phyloP scores from a whole-genome alignment of 768 basidiomycete genomes.

The Podaxis sp. region DNA sequence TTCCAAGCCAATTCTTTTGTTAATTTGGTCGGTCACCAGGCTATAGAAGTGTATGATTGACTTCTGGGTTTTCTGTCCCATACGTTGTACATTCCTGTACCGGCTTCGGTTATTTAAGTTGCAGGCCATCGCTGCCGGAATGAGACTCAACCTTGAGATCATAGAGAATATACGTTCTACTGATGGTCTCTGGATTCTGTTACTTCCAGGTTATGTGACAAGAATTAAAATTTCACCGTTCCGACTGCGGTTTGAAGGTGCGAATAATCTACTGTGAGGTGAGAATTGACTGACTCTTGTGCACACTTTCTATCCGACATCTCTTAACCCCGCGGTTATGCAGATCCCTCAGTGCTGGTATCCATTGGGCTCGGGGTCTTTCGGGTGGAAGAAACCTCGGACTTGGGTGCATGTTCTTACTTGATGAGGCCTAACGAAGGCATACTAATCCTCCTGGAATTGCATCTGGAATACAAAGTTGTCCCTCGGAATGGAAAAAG shows the following conservation, averaged over 20 bases:
- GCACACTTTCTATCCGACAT: too few species aligned
- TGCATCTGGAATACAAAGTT: conserved; percentile 71
- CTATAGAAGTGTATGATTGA: not conserved
- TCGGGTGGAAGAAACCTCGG: conserved; percentile 17
- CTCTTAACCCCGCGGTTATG: not conserved
- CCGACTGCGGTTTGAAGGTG: too few species aligned
- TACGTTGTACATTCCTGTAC: too few species aligned
- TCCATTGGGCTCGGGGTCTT: not conserved
- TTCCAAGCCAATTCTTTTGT: not conserved
- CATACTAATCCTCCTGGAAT: conserved; percentile 37
- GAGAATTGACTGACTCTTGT: too few species aligned
- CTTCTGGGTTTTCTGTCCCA: not conserved
- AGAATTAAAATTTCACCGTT: too few species aligned
- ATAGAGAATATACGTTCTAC: too few species aligned
- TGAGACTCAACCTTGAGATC: too few species aligned
- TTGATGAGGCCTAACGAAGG: conserved; percentile 75
- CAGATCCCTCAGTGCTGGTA: not conserved
- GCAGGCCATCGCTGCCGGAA: too few species aligned
- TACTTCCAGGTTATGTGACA: too few species aligned
- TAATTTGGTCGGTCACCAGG: not conserved
- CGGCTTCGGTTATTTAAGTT: too few species aligned
- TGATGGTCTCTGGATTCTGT: too few species aligned
- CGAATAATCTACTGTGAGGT: too few species aligned
- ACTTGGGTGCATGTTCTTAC: conserved; percentile 52
- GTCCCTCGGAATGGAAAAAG: conserved; percentile 72